These are phyloP conservation scores for Pterocarpus macrocarpus DNA, from an alignment of 306 rosid genomes.

Conservation along the genomic window DNA sequence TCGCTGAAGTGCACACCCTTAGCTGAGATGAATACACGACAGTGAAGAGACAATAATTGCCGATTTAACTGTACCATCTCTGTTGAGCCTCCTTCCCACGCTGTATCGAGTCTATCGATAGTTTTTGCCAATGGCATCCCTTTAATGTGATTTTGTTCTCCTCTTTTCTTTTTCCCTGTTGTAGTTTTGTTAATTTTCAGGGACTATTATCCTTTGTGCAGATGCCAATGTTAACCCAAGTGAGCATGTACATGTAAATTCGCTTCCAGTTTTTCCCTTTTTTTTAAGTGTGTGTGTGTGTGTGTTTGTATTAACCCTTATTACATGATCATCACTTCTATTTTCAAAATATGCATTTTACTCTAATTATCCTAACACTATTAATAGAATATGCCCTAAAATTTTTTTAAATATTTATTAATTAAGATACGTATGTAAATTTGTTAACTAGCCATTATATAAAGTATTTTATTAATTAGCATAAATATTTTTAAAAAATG, in stretches of 20 bases:
- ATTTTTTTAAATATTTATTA: no score
- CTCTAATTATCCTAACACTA: no score
- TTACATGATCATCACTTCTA: no score
- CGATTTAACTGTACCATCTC: conserved; percentile 45
- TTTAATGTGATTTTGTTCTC: conserved; percentile 48
- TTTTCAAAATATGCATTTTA: no score
- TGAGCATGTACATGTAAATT: neutral
- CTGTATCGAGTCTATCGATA: neutral
- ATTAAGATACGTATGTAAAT: no score
- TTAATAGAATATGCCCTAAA: no score
- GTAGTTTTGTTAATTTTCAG: conserved; percentile 53
- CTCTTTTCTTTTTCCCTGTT: conserved; percentile 45
- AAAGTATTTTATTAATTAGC: no score
- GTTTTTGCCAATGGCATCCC: conserved; percentile 36
- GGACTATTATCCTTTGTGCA: conserved; percentile 51
- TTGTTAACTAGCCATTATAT: no score
- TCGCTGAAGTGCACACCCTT: conserved; percentile 52
- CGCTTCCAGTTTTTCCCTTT: no score
- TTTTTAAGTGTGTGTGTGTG: no score
- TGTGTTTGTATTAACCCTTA: no score
- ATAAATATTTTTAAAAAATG: no score
- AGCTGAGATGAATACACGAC: conserved; percentile 42
- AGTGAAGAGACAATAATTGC: conserved; percentile 45
- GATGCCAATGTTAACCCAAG: conserved; percentile 37
- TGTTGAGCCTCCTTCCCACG: conserved; percentile 29